Base-by-base conservation (phyloP, 2,329 filamentous ascomycete species). In the Phialocephala subalpina region DNA sequence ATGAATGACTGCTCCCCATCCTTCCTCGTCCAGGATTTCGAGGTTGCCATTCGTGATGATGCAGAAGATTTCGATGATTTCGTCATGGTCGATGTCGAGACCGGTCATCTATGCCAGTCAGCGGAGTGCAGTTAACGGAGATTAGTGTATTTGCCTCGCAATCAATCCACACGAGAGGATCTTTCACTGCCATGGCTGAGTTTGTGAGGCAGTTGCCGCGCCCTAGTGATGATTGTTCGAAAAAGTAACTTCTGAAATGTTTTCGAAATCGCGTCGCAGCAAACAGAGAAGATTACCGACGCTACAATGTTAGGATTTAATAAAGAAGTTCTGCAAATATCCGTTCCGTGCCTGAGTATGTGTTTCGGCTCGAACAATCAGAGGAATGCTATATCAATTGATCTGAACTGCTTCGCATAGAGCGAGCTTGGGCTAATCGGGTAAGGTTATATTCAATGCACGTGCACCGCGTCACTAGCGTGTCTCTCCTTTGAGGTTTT, bases 31-130 rank as follows among this genome's bases (percentile, higher is more conserved):
- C 29, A 97, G 80, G 38, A 97, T 78, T 64, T 92, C 86, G 22
- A 99, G 86, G 67, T 93, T 83, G 61, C 88, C 86, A 72, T 94
- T 92, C 8, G 96, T 99, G 77, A 99, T 87, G 79, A 97, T 91
- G 81, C 94, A 97, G 79, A 91, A 95, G 64, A 98, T 91, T 74
- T 97, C 94, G 75, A 98, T 88, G 75, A 98, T 96, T 63, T 90
- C 89, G 76, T 98, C 95, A 36, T 83, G 88, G 66, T 92, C 87
- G 1, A 90, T 84, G 78, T 97, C 85, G 8, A 97, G 86, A 25
- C 93, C 93, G 36, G 93, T 98, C 96, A 99, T 99, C 93, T 97
- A 72, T 49, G 56, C 57, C 58, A 68, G 63, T 69, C 59, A 68
- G 52, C 36, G 22, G 45, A 20, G 25, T n/a, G 16, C 45, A 64